phyloP scores from a whole-genome alignment of 2,329 filamentous ascomycete species.

The Fusarium compactum region DNA sequence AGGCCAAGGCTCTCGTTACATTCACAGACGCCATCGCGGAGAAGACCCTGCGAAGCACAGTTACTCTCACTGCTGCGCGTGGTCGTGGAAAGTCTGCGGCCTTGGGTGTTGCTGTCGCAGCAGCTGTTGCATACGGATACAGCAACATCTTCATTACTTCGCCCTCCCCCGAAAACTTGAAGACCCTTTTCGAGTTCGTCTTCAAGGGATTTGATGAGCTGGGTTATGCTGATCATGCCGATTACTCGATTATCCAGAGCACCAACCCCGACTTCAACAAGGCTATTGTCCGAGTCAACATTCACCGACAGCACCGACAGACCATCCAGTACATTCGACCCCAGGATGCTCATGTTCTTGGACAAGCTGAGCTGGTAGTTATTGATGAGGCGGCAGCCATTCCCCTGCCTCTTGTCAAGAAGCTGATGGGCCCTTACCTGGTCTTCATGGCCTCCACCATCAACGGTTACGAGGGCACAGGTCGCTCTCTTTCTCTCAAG shows the following conservation, averaged over 20 bases:
- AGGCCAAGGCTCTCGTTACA: constrained; percentile 95
- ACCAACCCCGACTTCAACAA: constrained; percentile 99
- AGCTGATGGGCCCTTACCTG: constrained; percentile 95
- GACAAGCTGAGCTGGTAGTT: constrained; percentile 93
- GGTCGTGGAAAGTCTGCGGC: constrained; percentile 97
- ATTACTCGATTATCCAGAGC: constrained; percentile 98
- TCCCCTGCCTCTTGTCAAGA: constrained; percentile 89
- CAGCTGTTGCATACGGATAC: constrained; percentile 94
- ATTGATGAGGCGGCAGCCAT: constrained; percentile 99
- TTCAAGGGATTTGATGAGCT: constrained; percentile 98
- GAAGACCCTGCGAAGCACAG: constrained; percentile 93
- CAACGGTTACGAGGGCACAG: constrained; percentile 98
- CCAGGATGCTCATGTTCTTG: constrained; percentile 93
- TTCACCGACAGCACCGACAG: constrained; percentile 93
- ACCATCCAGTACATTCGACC: constrained; percentile 99
- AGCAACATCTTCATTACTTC: constrained; percentile 99
- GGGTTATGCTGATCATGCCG: constrained; percentile 92
- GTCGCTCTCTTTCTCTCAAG: constrained; percentile 93
- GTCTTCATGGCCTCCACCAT: constrained; percentile 99
- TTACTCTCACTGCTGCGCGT: constrained; percentile 91
- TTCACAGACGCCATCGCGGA: constrained; percentile 97
- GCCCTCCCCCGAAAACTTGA: constrained; percentile 96
- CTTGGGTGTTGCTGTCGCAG: constrained; percentile 91
- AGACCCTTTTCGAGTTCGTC: constrained; percentile 97
- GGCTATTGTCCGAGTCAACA: constrained; percentile 95